phyloP scores from a whole-genome alignment of 176 grass and related monocot genomes.

The Hsuehochloa calcarea region DNA sequence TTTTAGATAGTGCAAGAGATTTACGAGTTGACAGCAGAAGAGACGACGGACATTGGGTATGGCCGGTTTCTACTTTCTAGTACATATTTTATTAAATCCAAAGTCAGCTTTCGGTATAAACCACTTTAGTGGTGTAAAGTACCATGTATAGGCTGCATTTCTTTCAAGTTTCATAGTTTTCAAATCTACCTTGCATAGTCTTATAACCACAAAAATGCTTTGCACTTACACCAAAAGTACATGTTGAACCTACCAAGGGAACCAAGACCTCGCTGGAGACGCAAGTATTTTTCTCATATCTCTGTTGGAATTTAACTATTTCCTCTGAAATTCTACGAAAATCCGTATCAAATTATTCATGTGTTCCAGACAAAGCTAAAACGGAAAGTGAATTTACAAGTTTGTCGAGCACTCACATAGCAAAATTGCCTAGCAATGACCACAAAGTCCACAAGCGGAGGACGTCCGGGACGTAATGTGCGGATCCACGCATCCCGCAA shows the following conservation, averaged over 20 bases:
- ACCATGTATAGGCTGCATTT: not conserved
- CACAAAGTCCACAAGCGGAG: not conserved
- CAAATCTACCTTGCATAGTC: not conserved
- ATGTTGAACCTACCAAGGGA: not conserved
- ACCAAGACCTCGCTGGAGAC: not conserved
- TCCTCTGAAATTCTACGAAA: not conserved
- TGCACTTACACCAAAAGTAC: not conserved
- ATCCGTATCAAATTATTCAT: not conserved
- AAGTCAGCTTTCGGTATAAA: not conserved
- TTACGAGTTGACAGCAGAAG: not conserved
- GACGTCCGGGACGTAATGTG: constrained; percentile 18
- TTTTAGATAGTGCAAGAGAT: not conserved
- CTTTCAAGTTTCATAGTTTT: not conserved
- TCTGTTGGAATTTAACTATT: no score
- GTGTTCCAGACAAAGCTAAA: no score
- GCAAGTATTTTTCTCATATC: no score
- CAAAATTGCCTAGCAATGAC: not conserved
- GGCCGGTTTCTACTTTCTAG: not conserved
- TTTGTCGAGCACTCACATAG: not conserved
- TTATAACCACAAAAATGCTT: not conserved
- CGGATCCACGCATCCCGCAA: constrained; percentile 62
- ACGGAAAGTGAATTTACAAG: not conserved
- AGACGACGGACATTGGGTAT: not conserved
- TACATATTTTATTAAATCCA: not conserved
- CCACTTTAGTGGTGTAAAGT: not conserved